Base-by-base conservation (phyloP, 2,329 filamentous ascomycete genomes). In the Phialocephala sp. region DNA sequence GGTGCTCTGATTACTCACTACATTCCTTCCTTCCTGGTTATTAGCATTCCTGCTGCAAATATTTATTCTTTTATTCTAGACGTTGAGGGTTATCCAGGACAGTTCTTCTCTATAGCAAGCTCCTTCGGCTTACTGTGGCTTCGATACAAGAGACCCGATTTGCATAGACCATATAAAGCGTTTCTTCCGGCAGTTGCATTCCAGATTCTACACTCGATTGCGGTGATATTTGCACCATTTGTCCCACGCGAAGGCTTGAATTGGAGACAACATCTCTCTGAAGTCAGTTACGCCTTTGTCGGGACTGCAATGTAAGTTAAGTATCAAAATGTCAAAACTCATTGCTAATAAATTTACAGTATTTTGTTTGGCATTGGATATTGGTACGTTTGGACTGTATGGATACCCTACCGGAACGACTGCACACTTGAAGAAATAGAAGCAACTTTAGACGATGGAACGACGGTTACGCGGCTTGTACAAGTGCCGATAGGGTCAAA, bases 281-380 rank as follows among this genome's bases (percentile, higher is more conserved):
- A 84, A 63, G 84, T 82, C 2, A 83, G 80, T 6, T 85, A 85
- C 69, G 83, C 83, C 0, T 77, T 85, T 52, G 82, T 85, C 2
- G 83, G 83, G 6, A 76, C 80, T 12, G 77, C 78, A 35, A 81
- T 84, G 83, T 86, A 79, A 79, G 84, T 80, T 9, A 54, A 12
- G 32, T 39, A 61, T 52, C n/a, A 41, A 55, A 62, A 39, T 39
- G 24, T 62, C n/a, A 2, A n/a, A n/a, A n/a, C 43, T 45, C 43
- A 45, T 20, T 18, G 43, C 43, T 45, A 20, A 45, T 45, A 1
- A 20, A 45, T 45, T 20, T 20, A 20, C 43, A 45, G 43, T 45
- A 45, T 45, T n/a, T 20, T 45, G n/a, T 45, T 45, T 45, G 43
- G 43, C 43, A 20, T 45, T 45, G 43, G 43, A 45, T 45, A 45